Evolutionary conservation across 805 yeast genomes (phyloP).

Genomic region (Monosporozyma aerobia): DNA sequence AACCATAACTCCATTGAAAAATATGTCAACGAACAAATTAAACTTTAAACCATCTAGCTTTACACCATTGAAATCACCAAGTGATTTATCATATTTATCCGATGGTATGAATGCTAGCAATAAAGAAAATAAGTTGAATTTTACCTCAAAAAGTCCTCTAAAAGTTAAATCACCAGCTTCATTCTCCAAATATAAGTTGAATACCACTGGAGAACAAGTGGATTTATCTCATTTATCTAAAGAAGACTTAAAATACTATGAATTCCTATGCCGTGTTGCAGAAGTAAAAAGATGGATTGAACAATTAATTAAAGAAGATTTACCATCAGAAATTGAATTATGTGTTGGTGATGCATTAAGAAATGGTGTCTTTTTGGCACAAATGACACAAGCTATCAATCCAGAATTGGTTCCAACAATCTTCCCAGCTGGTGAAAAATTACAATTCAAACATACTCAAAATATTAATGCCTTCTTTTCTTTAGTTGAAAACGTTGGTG

Average conservation of each 20-base stretch:
- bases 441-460: conserved; percentile 86
- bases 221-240: conserved; percentile 5
- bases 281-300: conserved; percentile 83
- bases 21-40: conserved; percentile 17
- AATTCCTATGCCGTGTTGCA: conserved; percentile 68
- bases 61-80: not conserved
- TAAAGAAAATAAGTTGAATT: not conserved
- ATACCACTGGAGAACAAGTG: not conserved
- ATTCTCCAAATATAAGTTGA: not conserved
- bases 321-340: conserved; percentile 50
- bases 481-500: conserved; percentile 55
- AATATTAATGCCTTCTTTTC: conserved; percentile 78
- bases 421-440: conserved; percentile 46
- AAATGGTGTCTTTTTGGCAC: conserved; percentile 81
- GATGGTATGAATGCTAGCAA: not conserved
- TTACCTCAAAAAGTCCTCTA: not conserved
- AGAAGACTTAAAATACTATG: conserved; percentile 45
- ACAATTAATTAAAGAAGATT: conserved; percentile 44
- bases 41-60: not conserved
- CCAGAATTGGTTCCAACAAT: conserved; percentile 53
- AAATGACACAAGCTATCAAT: conserved; percentile 60
- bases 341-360: conserved; percentile 51
- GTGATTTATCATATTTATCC: not conserved
- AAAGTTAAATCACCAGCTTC: not conserved
- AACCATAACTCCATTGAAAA: conserved; percentile 9